Evolutionary conservation across 192 early-diverging fungal genomes (phyloP), one percentile per base, ranked within the genome.

Genomic region (Chytriomyces sp.): DNA sequence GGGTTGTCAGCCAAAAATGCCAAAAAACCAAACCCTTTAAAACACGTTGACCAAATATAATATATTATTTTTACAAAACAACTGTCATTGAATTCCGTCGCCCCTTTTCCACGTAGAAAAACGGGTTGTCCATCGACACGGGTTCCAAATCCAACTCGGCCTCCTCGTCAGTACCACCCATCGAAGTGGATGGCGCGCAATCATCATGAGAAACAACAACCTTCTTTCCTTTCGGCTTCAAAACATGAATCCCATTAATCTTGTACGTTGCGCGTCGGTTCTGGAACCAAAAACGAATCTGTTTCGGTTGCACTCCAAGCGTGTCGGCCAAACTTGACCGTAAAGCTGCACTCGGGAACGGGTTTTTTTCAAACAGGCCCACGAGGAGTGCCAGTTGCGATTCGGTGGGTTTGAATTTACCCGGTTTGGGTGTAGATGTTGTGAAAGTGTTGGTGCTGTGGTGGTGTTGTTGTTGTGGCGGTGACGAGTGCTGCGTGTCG

Each of bases 211-310:
- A 35, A 35, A 35, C 35, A 35, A 35, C 35, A 1, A 5, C 13
- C 53, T 57, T 57, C 53, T 13, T 57, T 20, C 20, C 20, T 20
- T 20, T 57, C 3, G 53, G 53, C 5, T 57, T 57, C 16, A 57
- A 20, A 13, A 57, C 53, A 20, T 57, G 53, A 57, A 57, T 20
- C 16, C 53, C 53, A 57, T 57, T 57, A 57, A 57, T 57, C 53
- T 57, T 57, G 53, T 57, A 57, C 53, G 53, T 57, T 57, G 53
- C 53, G 53, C 53, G 53, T 35, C 35, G 13, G 53, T 57, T 57
- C 20, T 57, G 53, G 20, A 57, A 73, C 71, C 71, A 73, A 45
- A 73, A 73, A 7, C 45, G 71, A 23, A 73, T 44, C 71, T 73
- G 71, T 45, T 63, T 73, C 5, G 53, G 53, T 48, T 73, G 24